Base-by-base conservation (phyloP, 352 stramenopile genomes). In the Phytophthora boehmeriae region DNA sequence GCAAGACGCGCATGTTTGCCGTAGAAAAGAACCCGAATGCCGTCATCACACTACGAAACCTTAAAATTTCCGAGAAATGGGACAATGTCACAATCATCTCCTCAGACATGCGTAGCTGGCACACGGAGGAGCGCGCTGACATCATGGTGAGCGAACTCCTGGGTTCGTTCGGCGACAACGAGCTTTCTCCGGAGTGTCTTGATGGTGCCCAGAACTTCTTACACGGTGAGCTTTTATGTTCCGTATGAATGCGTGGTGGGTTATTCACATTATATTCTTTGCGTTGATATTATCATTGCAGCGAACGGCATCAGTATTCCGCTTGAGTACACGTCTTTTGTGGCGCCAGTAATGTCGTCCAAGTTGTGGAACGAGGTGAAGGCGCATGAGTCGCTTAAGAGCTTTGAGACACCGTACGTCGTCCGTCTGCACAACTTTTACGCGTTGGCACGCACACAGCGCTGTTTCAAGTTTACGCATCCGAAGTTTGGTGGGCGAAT, bases 11-110 rank as follows among this genome's bases (percentile, higher is more conserved):
- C 13, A 92, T 99, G 54, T 97, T 97, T 51, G 97, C 97, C 0
- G 88, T 99, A 16, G 97, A 99, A 76, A 99, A 99, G 76, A 99
- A 99, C 75, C 92, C 96, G 8, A 99, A 98, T 54, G 98, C 98
- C 5, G 83, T 99, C 23, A 90, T 99, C 36, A 99, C 97, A 44
- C 59, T 93, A 39, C 82, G 85, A 10, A 93, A 93, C 62, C 73
- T 92, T 34, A 93, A 93, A 64, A 79, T 86, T 20, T 88, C 89
- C 68, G 84, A 94, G 76, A 83, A 86, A 68, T 92, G 86, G 95
- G 75, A 96, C 68, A 78, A 85, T 54, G 78, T 93, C 17, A 89
- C 75, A n/a, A 90, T 97, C 48, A 73, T 97, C 5, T 56, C 87
- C 44, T 85, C 77, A 4, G 91, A 97, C 53, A 97, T 97, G 89